Evolutionary conservation across 2,329 filamentous ascomycete species (phyloP), one percentile per base, ranked within the genome.

Genomic region (Sarocladiaceae sp.): DNA sequence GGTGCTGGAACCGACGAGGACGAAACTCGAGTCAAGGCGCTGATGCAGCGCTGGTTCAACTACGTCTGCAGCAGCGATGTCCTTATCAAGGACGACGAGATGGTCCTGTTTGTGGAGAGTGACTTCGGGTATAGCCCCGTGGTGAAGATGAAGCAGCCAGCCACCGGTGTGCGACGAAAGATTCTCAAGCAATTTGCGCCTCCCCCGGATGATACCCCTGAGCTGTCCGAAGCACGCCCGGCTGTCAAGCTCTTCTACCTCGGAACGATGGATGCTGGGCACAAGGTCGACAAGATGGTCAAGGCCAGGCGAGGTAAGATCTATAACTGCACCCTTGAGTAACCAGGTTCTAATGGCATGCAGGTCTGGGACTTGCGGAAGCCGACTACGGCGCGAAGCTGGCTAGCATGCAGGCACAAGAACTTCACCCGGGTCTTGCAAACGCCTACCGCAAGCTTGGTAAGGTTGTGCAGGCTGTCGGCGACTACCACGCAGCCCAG

Each of bases 101-200:
- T 97, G 81, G 81, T 96, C 4, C 82, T 97, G 48, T 98, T 98
- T 57, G 89, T 98, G n/a, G 93, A 98, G 67, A 95, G 88, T 60
- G 93, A 98, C 63, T 97, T 96, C 63, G 93, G 93, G 32, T 98
- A 98, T 65, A 96, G 89, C 58, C 93, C 93, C 1, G 85, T 97
- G 58, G 83, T 96, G 37, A 84, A 91, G 63, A 88, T 89, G 75
- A 95, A 94, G 72, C 93, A 98, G 64, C 93, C 93, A 18, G 93
- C 93, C 7, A 98, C 93, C 2, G 93, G 93, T 33, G 88, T 98
- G 54, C 82, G 93, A 50, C 80, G 93, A 59, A 96, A 96, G 70
- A 85, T 97, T 49, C 73, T 98, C 61, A 98, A 98, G 73, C 93
- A 98, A 64, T 98, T 98, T 65, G 91, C 93, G 29, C 93, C 93